Percentiles rank a stretch among this genome's conserved stretches.
Conservation (phyloP, 208 protist species). For the Acanthamoeba healyi region DNA sequence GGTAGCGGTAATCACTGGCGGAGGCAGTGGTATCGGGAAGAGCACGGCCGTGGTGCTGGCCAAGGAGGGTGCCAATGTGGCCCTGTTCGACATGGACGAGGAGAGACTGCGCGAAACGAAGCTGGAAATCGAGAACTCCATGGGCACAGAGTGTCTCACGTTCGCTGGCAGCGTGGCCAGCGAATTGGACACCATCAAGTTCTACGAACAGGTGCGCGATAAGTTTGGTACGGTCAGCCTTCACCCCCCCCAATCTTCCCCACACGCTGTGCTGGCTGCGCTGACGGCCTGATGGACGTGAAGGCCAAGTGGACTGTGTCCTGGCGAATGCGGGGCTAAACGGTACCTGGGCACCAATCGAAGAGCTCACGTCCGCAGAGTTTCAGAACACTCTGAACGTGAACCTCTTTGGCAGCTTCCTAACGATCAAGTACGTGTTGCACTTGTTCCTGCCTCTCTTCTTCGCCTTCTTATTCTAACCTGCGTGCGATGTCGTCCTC, state of each 20-base stretch:
- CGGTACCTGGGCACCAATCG: slow-evolving; percentile 70
- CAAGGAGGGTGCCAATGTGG: slow-evolving; percentile 37
- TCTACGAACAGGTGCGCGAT: background rate
- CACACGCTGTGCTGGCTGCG: background rate
- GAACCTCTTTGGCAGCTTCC: slow-evolving; percentile 22
- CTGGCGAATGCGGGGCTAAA: slow-evolving; percentile 70
- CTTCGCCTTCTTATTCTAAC: background rate
- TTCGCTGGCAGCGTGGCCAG: slow-evolving; percentile 23
- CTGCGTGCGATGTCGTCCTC: background rate
- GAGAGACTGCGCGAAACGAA: background rate
- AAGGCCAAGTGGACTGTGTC: slow-evolving; percentile 51
- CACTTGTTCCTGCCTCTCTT: background rate
- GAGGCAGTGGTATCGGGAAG: slow-evolving; percentile 52
- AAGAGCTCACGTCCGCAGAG: slow-evolving; percentile 68
- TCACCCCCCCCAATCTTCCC: background rate
- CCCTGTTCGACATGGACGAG: background rate
- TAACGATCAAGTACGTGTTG: slow-evolving; percentile 8
- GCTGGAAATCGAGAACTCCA: background rate
- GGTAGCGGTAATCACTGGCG: slow-evolving; percentile 60
- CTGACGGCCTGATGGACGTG: no score
- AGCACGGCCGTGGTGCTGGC: background rate
- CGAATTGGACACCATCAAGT: background rate
- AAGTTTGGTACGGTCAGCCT: background rate
- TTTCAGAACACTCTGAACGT: slow-evolving; percentile 47
- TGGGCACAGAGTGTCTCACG: background rate